These are phyloP conservation scores for Eragrostis nindensis DNA, from an alignment of 176 grass and related monocot species.

Conservation along the genomic window DNA sequence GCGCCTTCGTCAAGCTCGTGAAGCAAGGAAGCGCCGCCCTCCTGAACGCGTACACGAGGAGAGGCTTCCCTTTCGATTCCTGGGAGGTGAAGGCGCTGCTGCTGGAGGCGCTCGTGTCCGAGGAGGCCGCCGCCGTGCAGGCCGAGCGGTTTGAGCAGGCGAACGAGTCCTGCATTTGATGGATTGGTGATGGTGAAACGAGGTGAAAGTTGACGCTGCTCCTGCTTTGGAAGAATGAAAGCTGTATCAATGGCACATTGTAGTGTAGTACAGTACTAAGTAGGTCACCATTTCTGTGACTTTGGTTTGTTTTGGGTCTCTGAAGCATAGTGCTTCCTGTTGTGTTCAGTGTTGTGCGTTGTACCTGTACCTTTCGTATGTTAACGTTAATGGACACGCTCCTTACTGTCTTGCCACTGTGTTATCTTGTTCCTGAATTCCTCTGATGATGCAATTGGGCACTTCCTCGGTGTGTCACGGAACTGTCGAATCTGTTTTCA, in stretches of 20 bases:
- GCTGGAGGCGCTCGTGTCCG: constrained; percentile 77
- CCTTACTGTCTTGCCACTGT: not conserved
- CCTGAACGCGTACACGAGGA: constrained; percentile 77
- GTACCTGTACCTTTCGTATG: not conserved
- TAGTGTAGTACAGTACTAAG: not conserved
- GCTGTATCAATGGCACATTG: not conserved
- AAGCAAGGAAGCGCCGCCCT: constrained; percentile 88
- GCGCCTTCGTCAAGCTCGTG: constrained; percentile 68
- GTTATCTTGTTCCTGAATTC: not conserved
- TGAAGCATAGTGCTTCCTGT: not conserved
- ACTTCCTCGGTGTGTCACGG: not conserved
- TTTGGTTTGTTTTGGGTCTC: constrained; percentile 22
- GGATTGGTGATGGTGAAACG: not conserved
- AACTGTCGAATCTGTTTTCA: too few relatives aligned
- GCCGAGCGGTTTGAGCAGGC: constrained; percentile 82
- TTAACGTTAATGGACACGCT: not conserved
- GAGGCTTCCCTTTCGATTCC: constrained; percentile 69
- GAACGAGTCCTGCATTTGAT: constrained; percentile 67
- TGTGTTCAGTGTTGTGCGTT: not conserved
- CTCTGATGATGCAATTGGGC: not conserved
- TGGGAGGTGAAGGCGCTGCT: constrained; percentile 95
- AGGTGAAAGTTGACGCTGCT: too few relatives aligned
- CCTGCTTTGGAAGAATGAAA: not conserved
- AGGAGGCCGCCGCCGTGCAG: constrained; percentile 67
- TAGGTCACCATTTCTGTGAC: constrained; percentile 46